phyloP scores from a whole-genome alignment of 352 stramenopile genomes.

The Blastocystis sp. region DNA sequence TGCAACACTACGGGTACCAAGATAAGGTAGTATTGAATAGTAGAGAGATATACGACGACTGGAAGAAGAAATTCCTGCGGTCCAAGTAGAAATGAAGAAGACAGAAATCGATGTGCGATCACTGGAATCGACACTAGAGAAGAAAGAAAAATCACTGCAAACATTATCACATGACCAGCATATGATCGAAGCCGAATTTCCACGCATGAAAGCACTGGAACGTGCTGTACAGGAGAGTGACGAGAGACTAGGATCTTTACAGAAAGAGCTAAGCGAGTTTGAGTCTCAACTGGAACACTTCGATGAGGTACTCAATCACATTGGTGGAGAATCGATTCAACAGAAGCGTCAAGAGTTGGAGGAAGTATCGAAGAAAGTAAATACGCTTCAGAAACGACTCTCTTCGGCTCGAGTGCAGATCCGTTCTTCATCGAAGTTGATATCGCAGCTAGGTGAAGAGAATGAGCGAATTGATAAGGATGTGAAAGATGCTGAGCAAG shows the following conservation, averaged over 20 bases:
- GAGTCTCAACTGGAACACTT: slow-evolving; percentile 52
- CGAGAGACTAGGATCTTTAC: background rate
- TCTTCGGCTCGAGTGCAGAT: slow-evolving; percentile 4
- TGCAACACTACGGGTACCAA: slow-evolving; percentile 18
- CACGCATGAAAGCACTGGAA: background rate
- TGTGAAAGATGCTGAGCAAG: slow-evolving; percentile 70
- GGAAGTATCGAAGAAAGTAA: background rate
- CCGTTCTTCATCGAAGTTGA: slow-evolving; percentile 64
- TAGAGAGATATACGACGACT: background rate
- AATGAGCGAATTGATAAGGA: slow-evolving; percentile 78
- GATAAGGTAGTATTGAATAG: background rate
- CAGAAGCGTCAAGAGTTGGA: background rate
- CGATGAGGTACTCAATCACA: background rate
- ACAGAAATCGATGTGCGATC: slow-evolving; percentile 76
- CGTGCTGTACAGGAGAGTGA: background rate
- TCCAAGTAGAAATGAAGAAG: slow-evolving; percentile 71
- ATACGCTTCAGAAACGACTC: background rate
- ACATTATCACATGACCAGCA: background rate
- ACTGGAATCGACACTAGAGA: slow-evolving; percentile 67
- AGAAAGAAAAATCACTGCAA: slow-evolving; percentile 66
- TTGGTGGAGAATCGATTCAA: slow-evolving; percentile 21
- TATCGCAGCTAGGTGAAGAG: slow-evolving; percentile 76
- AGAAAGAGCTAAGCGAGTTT: slow-evolving; percentile 48
- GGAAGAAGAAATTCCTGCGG: background rate
- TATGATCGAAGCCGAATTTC: background rate